A percentile compares a stretch with the other conserved stretches of the same genome.
Evolutionary conservation across 2,329 filamentous ascomycete species (phyloP).

Genomic region (Fusarium dlaminii): DNA sequence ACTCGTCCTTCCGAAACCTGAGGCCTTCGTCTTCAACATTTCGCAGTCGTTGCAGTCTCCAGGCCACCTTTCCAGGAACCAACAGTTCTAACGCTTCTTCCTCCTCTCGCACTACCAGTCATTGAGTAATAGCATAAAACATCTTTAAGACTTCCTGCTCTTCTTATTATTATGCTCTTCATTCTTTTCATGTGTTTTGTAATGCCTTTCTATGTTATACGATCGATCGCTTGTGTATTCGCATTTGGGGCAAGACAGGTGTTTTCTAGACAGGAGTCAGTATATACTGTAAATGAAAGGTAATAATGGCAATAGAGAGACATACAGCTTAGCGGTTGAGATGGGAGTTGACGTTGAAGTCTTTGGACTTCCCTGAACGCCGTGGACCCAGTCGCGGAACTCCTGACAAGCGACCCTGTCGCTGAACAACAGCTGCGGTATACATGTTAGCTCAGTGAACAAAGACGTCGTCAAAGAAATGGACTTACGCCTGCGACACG

Average conservation of each 20-base stretch:
- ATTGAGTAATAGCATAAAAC: too few species aligned
- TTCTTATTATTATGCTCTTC: neutral
- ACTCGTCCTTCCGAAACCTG: neutral
- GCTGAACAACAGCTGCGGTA: neutral
- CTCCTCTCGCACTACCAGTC: too few species aligned
- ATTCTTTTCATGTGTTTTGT: fast-evolving
- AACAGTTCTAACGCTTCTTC: neutral
- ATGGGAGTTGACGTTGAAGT: fast-evolving
- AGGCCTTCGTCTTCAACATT: neutral
- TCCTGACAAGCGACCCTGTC: neutral
- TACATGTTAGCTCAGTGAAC: neutral
- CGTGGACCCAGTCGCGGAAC: constrained; percentile 1
- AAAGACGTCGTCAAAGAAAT: too few species aligned
- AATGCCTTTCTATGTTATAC: neutral
- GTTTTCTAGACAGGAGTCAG: neutral
- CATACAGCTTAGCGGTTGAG: too few species aligned
- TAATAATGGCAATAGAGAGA: fast-evolving
- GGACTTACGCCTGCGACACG: constrained; percentile 4
- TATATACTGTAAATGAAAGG: fast-evolving
- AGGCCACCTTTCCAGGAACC: neutral
- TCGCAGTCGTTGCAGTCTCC: neutral
- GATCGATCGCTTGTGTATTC: neutral
- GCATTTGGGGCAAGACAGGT: neutral
- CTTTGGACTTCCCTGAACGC: neutral
- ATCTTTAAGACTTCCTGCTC: neutral